phyloP scores from a whole-genome alignment of 1,284 basidiomycete genomes.

The Moesziomyces sp. region DNA sequence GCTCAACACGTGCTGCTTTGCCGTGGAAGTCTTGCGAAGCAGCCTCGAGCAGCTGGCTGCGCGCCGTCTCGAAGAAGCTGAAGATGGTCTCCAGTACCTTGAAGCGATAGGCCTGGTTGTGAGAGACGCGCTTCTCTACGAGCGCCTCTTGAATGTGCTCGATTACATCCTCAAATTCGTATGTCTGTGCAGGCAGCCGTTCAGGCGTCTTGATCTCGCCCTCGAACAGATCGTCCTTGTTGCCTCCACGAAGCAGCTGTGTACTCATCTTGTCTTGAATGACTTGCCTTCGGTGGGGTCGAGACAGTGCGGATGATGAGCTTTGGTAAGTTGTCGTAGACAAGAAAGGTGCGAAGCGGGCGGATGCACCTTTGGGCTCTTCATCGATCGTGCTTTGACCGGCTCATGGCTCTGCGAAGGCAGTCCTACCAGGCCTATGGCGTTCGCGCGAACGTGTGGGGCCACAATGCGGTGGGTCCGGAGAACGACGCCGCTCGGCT shows the following conservation, averaged over 20 bases:
- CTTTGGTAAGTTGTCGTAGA: not conserved
- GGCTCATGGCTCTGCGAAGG: too few relatives aligned
- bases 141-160: conserved; percentile 12
- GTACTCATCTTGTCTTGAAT: conserved; percentile 6
- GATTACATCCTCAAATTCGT: conserved; percentile 4
- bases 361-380: not conserved
- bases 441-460: too few relatives aligned
- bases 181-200: conserved; percentile 2
- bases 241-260: conserved; percentile 6
- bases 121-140: conserved; percentile 9
- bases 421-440: too few relatives aligned
- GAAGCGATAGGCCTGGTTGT: conserved; percentile 21
- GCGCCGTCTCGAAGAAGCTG: conserved; percentile 9
- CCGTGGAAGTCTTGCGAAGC: conserved; percentile 11
- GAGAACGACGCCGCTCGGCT: not conserved
- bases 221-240: conserved; percentile 11
- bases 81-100: conserved; percentile 15
- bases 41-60: conserved; percentile 11
- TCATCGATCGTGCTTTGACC: not conserved
- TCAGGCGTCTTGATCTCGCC: not conserved
- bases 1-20: conserved; percentile 7
- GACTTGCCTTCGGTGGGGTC: too few relatives aligned
- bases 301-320: not conserved
- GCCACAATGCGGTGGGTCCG: too few relatives aligned
- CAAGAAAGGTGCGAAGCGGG: not conserved